Evolutionary conservation across 169 alveolate genomes (phyloP).

Genomic region (Theileria orientalis): DNA sequence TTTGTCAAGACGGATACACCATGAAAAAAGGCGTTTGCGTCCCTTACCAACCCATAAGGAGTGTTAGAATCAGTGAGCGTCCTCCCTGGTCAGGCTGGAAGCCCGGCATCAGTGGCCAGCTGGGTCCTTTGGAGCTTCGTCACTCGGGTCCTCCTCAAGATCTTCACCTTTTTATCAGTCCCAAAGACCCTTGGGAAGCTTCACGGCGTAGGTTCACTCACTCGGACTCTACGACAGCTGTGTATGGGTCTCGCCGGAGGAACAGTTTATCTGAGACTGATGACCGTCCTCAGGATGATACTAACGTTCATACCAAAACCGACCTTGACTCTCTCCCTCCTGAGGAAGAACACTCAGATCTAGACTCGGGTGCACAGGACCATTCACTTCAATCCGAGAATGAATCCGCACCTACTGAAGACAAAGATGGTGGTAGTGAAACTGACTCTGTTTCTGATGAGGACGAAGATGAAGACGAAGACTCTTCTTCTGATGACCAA

Average conservation of each 20-base stretch:
- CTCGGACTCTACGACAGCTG: too few species aligned
- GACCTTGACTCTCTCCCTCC: too few species aligned
- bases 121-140: constrained; percentile 1
- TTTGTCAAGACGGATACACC: constrained; percentile 14
- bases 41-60: not conserved
- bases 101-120: constrained; percentile 16
- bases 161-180: not conserved
- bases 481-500: too few species aligned
- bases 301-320: too few species aligned
- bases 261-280: too few species aligned
- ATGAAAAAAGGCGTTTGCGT: constrained; percentile 6
- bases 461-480: constrained; percentile 4
- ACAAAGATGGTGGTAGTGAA: not conserved
- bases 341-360: not conserved
- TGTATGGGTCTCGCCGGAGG: too few species aligned
- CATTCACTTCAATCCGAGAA: not conserved
- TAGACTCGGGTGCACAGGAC: not conserved
- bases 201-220: too few species aligned
- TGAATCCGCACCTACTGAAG: not conserved
- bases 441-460: not conserved
- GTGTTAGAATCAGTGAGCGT: not conserved
- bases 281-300: too few species aligned
- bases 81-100: constrained; percentile 28
- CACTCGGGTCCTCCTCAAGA: too few species aligned
- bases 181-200: not conserved